A percentile compares a stretch with the other conserved stretches of the same genome.
phyloP scores from a whole-genome alignment of 352 stramenopile genomes.

The Saprolegnia diclina region DNA sequence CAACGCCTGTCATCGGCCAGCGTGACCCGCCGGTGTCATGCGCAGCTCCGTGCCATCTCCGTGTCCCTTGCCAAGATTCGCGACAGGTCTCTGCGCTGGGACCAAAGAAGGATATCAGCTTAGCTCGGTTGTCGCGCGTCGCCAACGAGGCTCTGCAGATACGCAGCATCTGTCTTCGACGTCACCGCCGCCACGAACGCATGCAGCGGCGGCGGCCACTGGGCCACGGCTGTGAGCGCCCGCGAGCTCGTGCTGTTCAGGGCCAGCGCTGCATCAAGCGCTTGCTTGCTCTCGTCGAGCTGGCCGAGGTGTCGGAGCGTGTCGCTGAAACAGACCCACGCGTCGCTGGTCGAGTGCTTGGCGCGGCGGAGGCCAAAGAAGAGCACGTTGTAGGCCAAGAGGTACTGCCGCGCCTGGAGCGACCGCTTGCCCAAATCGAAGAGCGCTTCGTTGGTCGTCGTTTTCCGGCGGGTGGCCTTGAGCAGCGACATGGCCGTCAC shows the following conservation, averaged over 20 bases:
- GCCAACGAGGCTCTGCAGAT: neutral
- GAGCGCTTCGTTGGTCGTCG: constrained; percentile 47
- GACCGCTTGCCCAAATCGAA: constrained; percentile 47
- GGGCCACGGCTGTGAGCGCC: neutral
- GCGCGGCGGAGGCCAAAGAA: constrained; percentile 42
- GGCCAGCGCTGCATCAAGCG: constrained; percentile 44
- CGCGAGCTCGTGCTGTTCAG: constrained; percentile 32
- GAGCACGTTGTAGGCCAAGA: constrained; percentile 41
- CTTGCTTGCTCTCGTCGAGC: constrained; percentile 34
- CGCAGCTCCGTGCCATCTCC: neutral
- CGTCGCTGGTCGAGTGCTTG: constrained; percentile 1
- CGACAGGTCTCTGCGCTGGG: neutral
- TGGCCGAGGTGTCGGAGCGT: constrained; percentile 53
- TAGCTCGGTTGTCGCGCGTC: neutral
- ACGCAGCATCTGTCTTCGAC: neutral
- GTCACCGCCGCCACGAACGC: neutral
- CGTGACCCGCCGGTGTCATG: neutral
- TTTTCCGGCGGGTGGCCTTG: neutral
- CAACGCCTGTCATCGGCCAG: neutral
- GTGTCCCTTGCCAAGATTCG: neutral
- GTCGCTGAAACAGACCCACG: constrained; percentile 58
- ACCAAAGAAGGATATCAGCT: too few species aligned
- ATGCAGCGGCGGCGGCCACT: neutral
- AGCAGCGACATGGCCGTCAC: constrained; percentile 40
- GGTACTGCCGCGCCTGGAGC: constrained; percentile 43